Conservation (phyloP, 768 basidiomycete species). For the Podaxis mareebaensis region DNA sequence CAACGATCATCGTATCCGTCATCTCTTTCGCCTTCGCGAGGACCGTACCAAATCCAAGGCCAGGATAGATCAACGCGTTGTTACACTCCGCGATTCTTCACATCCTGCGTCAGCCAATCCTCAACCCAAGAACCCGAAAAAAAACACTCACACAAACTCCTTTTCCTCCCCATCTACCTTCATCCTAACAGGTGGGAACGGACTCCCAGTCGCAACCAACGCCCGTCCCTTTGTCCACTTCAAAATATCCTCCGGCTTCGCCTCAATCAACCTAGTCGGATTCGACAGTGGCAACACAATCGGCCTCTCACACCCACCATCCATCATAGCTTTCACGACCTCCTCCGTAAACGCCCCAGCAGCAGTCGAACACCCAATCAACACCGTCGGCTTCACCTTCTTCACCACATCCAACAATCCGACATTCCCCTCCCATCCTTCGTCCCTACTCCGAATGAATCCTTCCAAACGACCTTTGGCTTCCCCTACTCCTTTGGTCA, state of each 20-base stretch:
- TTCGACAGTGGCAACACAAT: slow-evolving; percentile 87
- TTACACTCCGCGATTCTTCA: slow-evolving; percentile 73
- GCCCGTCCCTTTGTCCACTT: slow-evolving; percentile 82
- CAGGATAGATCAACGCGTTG: slow-evolving; percentile 83
- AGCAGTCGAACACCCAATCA: slow-evolving; percentile 84
- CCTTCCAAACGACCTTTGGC: slow-evolving; percentile 45
- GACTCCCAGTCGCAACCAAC: slow-evolving; percentile 81
- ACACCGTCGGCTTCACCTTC: slow-evolving; percentile 72
- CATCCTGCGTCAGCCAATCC: not conserved
- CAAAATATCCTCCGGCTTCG: slow-evolving; percentile 66
- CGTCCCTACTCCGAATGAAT: slow-evolving; percentile 58
- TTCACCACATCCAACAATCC: slow-evolving; percentile 69
- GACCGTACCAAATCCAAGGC: slow-evolving; percentile 80
- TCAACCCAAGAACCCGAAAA: not conserved
- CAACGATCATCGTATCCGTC: slow-evolving; percentile 88
- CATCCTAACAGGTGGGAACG: slow-evolving; percentile 74
- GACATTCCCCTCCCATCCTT: slow-evolving; percentile 58
- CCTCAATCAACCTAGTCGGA: slow-evolving; percentile 77
- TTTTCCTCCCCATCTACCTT: slow-evolving; percentile 62
- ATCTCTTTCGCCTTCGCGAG: slow-evolving; percentile 61
- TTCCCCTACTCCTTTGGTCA: slow-evolving; percentile 27
- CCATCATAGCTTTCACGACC: slow-evolving; percentile 65
- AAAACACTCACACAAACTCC: slow-evolving; percentile 38
- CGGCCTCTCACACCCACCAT: slow-evolving; percentile 49
- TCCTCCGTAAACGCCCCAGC: slow-evolving; percentile 79